Conservation (phyloP, 75 land plant species). For the Cunninghamia lanceolata region DNA sequence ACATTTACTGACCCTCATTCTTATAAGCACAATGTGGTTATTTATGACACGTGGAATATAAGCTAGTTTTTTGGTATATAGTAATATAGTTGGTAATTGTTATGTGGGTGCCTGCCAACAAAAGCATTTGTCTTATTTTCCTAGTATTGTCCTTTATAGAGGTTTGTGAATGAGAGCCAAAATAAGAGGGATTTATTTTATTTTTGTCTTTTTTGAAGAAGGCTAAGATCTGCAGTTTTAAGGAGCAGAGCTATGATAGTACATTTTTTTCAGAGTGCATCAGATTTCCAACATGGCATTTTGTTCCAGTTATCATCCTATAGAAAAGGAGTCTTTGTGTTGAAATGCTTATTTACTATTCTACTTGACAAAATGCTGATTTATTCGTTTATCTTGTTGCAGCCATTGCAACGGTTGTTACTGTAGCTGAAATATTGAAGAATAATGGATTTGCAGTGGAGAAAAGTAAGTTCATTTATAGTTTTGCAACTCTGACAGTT, state of each 20-base stretch:
- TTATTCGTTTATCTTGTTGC: constrained; percentile 6
- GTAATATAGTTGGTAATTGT: too few relatives aligned
- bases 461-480: constrained; percentile 50
- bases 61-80: neutral
- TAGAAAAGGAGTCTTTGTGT: neutral
- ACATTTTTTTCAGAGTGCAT: neutral
- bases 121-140: too few relatives aligned
- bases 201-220: neutral
- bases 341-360: neutral
- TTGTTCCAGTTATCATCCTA: neutral
- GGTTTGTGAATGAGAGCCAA: neutral
- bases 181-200: neutral
- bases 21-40: neutral
- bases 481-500: neutral
- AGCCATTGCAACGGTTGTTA: constrained; percentile 92
- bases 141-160: neutral
- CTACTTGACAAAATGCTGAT: neutral
- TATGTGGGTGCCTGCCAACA: too few relatives aligned
- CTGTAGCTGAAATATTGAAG: constrained; percentile 85
- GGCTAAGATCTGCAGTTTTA: neutral
- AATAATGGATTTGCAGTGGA: constrained; percentile 92
- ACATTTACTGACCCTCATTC: neutral
- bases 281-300: neutral
- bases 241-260: neutral
- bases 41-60: neutral